These are phyloP conservation scores for Pisolithus albus DNA, from an alignment of 768 basidiomycete genomes.

Conservation along the genomic window DNA sequence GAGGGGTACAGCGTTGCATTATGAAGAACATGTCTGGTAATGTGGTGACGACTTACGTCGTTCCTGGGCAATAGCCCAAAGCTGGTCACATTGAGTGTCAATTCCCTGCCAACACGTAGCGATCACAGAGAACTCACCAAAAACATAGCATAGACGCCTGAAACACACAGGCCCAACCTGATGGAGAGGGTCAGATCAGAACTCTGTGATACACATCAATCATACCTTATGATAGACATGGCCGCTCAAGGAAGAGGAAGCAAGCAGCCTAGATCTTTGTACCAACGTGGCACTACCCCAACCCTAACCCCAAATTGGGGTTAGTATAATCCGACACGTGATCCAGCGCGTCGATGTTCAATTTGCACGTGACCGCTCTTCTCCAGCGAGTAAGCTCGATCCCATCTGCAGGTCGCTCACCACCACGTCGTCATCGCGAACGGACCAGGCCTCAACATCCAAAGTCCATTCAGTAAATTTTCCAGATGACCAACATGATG, in stretches of 20 bases:
- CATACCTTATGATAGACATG: conserved; percentile 25
- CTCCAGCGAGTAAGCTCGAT: not conserved
- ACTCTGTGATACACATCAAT: not conserved
- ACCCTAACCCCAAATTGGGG: too few species aligned
- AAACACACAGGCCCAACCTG: conserved; percentile 69
- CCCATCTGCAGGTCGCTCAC: not conserved
- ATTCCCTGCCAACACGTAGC: not conserved
- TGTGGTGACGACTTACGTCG: conserved; percentile 48
- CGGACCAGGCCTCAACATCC: not conserved
- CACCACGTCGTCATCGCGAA: not conserved
- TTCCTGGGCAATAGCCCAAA: conserved; percentile 95
- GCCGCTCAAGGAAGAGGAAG: not conserved
- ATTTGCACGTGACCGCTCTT: conserved; percentile 21
- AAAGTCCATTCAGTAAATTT: not conserved
- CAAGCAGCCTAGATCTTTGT: not conserved
- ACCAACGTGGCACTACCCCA: too few species aligned
- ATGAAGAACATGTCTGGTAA: not conserved
- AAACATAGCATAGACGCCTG: conserved; percentile 92
- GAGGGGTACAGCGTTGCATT: not conserved
- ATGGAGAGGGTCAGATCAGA: not conserved
- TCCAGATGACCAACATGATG: conserved; percentile 29
- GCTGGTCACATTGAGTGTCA: conserved; percentile 32
- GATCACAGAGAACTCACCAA: conserved; percentile 44
- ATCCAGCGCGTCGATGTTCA: conserved; percentile 21
- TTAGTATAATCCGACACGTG: conserved; percentile 11